Percentiles rank a stretch among this genome's conserved stretches.
Conservation (phyloP, 345 rosid species). For the Toxicodendron radicans region DNA sequence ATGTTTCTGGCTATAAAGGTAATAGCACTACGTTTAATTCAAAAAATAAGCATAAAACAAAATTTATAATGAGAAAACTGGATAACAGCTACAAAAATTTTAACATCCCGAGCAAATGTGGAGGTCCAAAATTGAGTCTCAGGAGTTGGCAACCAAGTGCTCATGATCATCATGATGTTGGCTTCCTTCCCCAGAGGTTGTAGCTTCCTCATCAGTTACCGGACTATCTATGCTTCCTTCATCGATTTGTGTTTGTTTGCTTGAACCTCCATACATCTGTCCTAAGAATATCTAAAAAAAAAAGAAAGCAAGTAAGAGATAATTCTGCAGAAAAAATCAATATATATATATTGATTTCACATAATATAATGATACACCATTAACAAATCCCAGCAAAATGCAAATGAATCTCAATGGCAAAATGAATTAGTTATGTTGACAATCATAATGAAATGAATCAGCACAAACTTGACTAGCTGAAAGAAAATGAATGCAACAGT, state of each 20-base stretch:
- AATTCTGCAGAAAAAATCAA: background rate
- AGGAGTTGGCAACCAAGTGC: conserved; percentile 46
- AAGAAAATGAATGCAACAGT: no score
- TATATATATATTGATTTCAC: background rate
- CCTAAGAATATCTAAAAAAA: no score
- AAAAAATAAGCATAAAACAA: background rate
- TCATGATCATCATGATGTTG: conserved; percentile 37
- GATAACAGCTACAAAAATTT: conserved; percentile 8
- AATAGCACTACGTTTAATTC: background rate
- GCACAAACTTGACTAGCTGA: no score
- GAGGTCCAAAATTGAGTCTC: conserved; percentile 1
- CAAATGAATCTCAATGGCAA: background rate
- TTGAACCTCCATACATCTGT: conserved; percentile 42
- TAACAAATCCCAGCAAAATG: background rate
- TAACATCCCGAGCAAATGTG: conserved; percentile 1
- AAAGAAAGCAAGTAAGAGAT: background rate
- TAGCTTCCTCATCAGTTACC: conserved; percentile 15
- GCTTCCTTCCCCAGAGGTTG: conserved; percentile 27
- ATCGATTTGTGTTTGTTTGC: conserved; percentile 31
- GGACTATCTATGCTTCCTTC: conserved; percentile 25
- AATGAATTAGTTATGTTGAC: background rate
- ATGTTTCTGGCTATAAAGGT: background rate
- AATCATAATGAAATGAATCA: background rate
- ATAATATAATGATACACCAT: no score
- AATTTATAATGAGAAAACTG: background rate